phyloP scores from a whole-genome alignment of 306 rosid species.

The Hippophae tibetana region DNA sequence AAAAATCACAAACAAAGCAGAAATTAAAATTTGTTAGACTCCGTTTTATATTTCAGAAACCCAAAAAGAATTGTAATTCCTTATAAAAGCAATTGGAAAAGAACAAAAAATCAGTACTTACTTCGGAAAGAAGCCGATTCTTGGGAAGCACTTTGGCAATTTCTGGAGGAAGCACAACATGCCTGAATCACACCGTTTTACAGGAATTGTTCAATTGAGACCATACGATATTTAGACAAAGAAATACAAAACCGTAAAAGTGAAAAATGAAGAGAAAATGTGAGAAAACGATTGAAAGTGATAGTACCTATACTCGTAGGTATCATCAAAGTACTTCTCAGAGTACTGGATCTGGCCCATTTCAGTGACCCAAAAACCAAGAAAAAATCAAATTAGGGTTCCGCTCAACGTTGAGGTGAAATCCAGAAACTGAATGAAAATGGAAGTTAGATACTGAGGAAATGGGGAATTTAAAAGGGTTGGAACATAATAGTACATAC shows the following conservation, averaged over 20 bases:
- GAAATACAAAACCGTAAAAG: neutral
- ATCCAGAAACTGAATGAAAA: too few species aligned
- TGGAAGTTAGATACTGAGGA: too few species aligned
- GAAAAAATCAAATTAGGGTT: conserved; percentile 11
- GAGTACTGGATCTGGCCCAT: conserved; percentile 99
- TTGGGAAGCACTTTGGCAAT: conserved; percentile 84
- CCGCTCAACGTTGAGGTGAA: too few species aligned
- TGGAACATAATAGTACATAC: too few species aligned
- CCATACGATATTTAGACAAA: neutral
- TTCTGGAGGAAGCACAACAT: conserved; percentile 88
- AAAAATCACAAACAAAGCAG: too few species aligned
- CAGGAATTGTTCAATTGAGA: neutral
- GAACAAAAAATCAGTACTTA: conserved; percentile 14
- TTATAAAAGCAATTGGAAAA: neutral
- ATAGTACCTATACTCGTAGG: conserved; percentile 66
- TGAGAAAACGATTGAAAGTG: neutral
- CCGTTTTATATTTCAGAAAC: neutral
- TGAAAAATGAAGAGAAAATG: neutral
- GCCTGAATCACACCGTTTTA: conserved; percentile 33
- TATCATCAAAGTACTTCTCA: conserved; percentile 87
- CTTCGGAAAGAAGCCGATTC: conserved; percentile 88
- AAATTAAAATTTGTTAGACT: neutral
- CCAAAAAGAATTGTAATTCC: neutral
- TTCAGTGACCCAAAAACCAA: neutral
- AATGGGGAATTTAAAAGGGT: too few species aligned